Evolutionary conservation across 2,329 filamentous ascomycete genomes (phyloP).

Genomic region (Trichoderma sp.): DNA sequence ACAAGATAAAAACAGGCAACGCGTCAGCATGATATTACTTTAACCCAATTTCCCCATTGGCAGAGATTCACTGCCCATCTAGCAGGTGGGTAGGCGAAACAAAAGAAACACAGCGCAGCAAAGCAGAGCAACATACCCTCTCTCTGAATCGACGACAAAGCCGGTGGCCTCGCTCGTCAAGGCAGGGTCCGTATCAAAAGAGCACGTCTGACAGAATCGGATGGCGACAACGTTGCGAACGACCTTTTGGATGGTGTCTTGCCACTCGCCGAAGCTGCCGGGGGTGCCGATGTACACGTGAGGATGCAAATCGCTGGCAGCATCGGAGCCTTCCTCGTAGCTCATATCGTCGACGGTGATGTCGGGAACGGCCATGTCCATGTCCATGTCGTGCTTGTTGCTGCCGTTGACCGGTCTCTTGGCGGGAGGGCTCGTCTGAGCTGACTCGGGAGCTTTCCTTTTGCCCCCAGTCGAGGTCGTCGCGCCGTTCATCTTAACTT

Average conservation of each 20-base stretch:
- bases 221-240: conserved; percentile 98
- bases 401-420: conserved; percentile 46
- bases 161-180: conserved; percentile 94
- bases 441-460: conserved; percentile 49
- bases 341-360: conserved; percentile 32
- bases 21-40: neutral
- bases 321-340: conserved; percentile 42
- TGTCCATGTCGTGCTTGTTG: conserved; percentile 33
- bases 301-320: conserved; percentile 38
- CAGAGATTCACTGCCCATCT: neutral
- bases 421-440: conserved; percentile 35
- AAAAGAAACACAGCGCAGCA: conserved; percentile 20
- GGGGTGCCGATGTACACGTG: conserved; percentile 37
- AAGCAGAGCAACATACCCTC: conserved; percentile 54
- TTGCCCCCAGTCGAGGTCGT: conserved; percentile 44
- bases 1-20: neutral
- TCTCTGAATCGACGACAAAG: conserved; percentile 93
- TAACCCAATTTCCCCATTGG: neutral
- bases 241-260: conserved; percentile 89
- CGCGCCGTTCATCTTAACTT: conserved; percentile 42
- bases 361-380: conserved; percentile 50
- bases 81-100: neutral
- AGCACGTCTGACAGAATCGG: conserved; percentile 95
- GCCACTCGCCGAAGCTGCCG: conserved; percentile 68
- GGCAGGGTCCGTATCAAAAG: conserved; percentile 95